Evolutionary conservation across 116 monocot genomes (phyloP), one percentile per base, ranked within the genome.

Genomic region (Iris pallida): DNA sequence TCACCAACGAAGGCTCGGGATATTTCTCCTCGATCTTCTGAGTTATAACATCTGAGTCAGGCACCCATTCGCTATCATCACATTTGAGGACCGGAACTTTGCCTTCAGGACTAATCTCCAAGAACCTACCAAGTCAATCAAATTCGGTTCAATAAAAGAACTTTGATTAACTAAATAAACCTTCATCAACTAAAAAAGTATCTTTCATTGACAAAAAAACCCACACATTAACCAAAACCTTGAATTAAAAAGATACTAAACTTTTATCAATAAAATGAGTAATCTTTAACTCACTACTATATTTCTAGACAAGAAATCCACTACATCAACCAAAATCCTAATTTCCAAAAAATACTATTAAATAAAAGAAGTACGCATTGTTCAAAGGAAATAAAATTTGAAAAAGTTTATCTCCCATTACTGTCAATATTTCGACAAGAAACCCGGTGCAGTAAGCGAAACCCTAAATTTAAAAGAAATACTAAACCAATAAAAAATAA

Each of bases 1-100:
- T 79, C 12, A 55, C 73, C 46, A 95, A 82, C n/a, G 88, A 77
- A 16, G 86, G 84, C n/a, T 72, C 58, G 0, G 88, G 88, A 60
- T 71, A 85, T 61, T 88, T 91, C 85, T 95, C 82, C 78, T 95
- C 95, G 13, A 95, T 64, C 6, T 85, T 69, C 68, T 86, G 86
- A 0, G 80, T 72, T 47, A 95, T 91, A 6, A 89, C 88, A 75
- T 95, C 95, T 4, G 95, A 95, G 66, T 91, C 95, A 17, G 86
- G 42, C 47, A 88, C 71, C 86, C 88, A 90, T 51, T 83, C 73
- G 8, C 60, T 81, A 14, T 84, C 84, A 7, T 56, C 83, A 47
- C 49, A 59, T 41, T 86, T 88, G 19, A 80, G 45, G 60, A 91
- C 86, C 0, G 91, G 88, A 43, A 91, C 91, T 78, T 88, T 91